phyloP scores from a whole-genome alignment of 108 stramenopile genomes.

The Cyclotella atomus region DNA sequence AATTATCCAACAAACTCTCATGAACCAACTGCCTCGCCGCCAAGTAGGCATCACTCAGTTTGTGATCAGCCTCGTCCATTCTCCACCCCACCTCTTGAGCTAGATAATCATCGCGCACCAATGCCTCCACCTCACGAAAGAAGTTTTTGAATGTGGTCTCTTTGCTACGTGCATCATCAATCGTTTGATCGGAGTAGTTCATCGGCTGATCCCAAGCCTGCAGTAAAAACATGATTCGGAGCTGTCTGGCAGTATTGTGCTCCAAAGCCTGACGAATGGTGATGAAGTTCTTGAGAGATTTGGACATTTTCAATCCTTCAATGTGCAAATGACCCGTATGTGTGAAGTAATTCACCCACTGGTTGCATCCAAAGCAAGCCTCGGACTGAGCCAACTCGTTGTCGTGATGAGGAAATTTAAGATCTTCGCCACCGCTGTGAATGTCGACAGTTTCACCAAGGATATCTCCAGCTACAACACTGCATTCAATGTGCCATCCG shows the following conservation, averaged over 20 bases:
- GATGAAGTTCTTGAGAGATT: slow-evolving; percentile 97
- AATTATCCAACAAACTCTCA: slow-evolving; percentile 89
- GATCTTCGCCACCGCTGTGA: slow-evolving; percentile 95
- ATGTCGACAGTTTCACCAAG: slow-evolving; percentile 88
- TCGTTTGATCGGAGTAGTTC: slow-evolving; percentile 96
- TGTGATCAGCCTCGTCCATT: slow-evolving; percentile 58
- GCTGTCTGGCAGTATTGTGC: slow-evolving; percentile 81
- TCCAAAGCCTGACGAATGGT: slow-evolving; percentile 92
- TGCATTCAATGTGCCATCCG: slow-evolving; percentile 99
- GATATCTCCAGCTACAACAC: slow-evolving; percentile 92
- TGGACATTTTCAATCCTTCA: slow-evolving; percentile 96
- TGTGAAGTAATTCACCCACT: slow-evolving; percentile 95
- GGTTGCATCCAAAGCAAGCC: slow-evolving; percentile 73
- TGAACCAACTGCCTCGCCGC: slow-evolving; percentile 65
- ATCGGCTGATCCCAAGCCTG: slow-evolving; percentile 95
- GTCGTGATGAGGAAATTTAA: slow-evolving; percentile 99
- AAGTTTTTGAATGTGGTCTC: slow-evolving; percentile 92
- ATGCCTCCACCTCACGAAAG: slow-evolving; percentile 93
- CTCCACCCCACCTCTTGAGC: slow-evolving; percentile 64
- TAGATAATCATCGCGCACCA: slow-evolving; percentile 68
- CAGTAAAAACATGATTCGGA: slow-evolving; percentile 94
- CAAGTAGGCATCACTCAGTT: slow-evolving; percentile 58
- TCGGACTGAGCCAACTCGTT: slow-evolving; percentile 98
- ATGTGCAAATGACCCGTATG: slow-evolving; percentile 97
- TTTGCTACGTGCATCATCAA: slow-evolving; percentile 89